Base-by-base conservation (phyloP, 2,329 filamentous ascomycete genomes). In the Sclerotinia borealis region DNA sequence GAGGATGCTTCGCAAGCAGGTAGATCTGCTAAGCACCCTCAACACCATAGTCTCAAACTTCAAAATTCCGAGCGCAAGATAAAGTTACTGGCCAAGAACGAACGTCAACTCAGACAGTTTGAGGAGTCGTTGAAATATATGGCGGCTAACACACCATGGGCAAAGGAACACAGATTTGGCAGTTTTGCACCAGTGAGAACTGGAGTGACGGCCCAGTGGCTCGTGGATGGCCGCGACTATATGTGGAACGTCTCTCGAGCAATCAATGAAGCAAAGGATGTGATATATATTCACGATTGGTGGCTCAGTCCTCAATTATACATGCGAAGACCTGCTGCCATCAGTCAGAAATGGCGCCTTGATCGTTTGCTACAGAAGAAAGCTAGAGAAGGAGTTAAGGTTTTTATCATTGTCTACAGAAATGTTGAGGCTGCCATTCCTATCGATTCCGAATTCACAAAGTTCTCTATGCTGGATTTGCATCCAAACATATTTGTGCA, bases 181-280 rank as follows among this genome's bases (percentile, higher is more conserved):
- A 97, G 93, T 75, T 99, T 96, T 77, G 93, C 95, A 0, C 95
- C 95, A 0, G 89, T 98, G 1, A 85, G 95, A 65, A 86, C 85
- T 52, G 89, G 89, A 49, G 92, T 95, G 34, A 95, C 93, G 77
- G 92, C 93, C 2, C 92, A 97, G 73, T 98, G 93, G 93, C 84
- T 99, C 10, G 93, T 99, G 0, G 95, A 99, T 76, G 95, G 91
- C 19, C 86, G 95, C 69, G 95, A 99, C 75, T 96, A 98, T 79
- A 98, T 98, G 93, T 99, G 95, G 95, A 96, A 97, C 75, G 92
- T 98, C 9, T 98, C 93, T 13, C 86, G 93, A 68, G 95, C 95
- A 15, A 96, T 99, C 72, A 95, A 92, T 74, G 96, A 97, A 86
- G 95, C 95, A 10, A 91, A 91, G 72, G 95, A 98, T 78, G 93